A percentile compares a stretch with the other conserved stretches of the same genome.
Evolutionary conservation across 2,329 filamentous ascomycete genomes (phyloP).

Genomic region (Phaeophleospora eucalypticola): DNA sequence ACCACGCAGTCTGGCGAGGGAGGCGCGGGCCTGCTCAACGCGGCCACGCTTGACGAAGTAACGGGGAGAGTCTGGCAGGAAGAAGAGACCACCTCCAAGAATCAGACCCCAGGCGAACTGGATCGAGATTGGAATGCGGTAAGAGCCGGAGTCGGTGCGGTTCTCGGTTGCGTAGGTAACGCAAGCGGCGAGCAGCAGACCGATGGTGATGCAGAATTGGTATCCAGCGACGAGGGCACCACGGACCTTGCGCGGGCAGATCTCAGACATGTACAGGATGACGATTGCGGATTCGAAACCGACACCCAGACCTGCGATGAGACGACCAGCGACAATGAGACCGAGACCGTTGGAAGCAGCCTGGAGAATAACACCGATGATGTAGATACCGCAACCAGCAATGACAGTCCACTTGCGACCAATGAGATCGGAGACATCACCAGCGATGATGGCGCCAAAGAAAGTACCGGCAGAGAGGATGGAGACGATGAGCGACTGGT

Average conservation of each 20-base stretch:
- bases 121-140: constrained; percentile 75
- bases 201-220: constrained; percentile 79
- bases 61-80: constrained; percentile 80
- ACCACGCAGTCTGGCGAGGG: constrained; percentile 67
- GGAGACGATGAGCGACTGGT: constrained; percentile 63
- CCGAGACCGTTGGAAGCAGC: constrained; percentile 51
- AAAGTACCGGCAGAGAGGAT: constrained; percentile 70
- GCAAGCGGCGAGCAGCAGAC: constrained; percentile 61
- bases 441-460: constrained; percentile 72
- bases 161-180: constrained; percentile 69
- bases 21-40: constrained; percentile 58
- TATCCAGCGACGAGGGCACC: constrained; percentile 77
- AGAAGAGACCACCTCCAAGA: constrained; percentile 65
- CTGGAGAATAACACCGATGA: constrained; percentile 60
- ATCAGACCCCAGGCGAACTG: constrained; percentile 79
- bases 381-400: constrained; percentile 67
- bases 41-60: constrained; percentile 78
- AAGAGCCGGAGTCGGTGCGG: constrained; percentile 59
- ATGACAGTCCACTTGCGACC: constrained; percentile 71
- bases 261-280: constrained; percentile 85
- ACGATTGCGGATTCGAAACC: constrained; percentile 77
- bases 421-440: constrained; percentile 70
- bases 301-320: constrained; percentile 72
- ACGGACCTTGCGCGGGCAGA: constrained; percentile 55
- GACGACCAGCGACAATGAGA: constrained; percentile 67